Evolutionary conservation across 2,329 filamentous ascomycete genomes (phyloP).

Genomic region (Alternaria ventricosa): DNA sequence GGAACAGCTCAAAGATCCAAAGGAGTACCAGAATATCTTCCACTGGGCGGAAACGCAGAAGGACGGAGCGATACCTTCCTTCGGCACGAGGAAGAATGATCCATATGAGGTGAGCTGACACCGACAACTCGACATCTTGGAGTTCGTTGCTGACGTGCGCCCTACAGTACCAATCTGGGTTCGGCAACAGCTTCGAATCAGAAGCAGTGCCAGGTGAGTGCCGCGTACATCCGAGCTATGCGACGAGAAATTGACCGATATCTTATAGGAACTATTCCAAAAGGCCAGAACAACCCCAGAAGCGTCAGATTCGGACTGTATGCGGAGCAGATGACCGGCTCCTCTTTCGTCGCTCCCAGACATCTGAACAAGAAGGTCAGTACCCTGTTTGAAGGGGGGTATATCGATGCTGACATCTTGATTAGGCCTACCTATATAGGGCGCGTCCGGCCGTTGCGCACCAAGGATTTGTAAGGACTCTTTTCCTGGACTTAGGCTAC

Average conservation of each 20-base stretch:
- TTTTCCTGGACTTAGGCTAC: not conserved
- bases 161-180: conserved; percentile 61
- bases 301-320: conserved; percentile 46
- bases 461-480: conserved; percentile 45
- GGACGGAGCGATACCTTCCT: conserved; percentile 62
- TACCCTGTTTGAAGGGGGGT: not conserved
- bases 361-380: conserved; percentile 44
- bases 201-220: conserved; percentile 53
- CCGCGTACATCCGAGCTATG: not conserved
- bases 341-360: conserved; percentile 45
- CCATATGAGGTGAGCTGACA: conserved; percentile 56
- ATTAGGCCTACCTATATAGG: conserved; percentile 41
- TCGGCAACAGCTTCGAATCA: conserved; percentile 60
- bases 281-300: conserved; percentile 54
- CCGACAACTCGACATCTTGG: not conserved
- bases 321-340: conserved; percentile 48
- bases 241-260: conserved; percentile 19
- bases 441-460: conserved; percentile 48
- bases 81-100: conserved; percentile 61
- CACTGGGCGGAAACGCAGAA: conserved; percentile 67
- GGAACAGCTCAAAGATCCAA: conserved; percentile 40
- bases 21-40: conserved; percentile 48
- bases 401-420: conserved; percentile 3
- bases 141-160: conserved; percentile 10
- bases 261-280: conserved; percentile 50